Evolutionary conservation across 2,329 filamentous ascomycete genomes (phyloP).

Genomic region (Zymoseptoria brevis): DNA sequence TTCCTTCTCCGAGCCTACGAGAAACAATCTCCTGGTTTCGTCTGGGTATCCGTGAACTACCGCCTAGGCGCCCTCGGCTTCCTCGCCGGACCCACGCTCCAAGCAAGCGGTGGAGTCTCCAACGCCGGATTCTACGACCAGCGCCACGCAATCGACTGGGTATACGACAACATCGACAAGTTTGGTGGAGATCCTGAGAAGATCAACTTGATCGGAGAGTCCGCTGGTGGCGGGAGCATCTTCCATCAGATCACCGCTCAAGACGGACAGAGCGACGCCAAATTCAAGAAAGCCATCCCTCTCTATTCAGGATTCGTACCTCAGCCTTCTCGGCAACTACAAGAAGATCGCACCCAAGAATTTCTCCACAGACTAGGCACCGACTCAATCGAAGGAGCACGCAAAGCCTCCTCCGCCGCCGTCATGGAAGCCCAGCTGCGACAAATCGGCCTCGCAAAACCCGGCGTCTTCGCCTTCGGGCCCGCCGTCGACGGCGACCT

Average conservation of each 20-base stretch:
- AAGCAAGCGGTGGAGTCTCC: slow-evolving; percentile 35
- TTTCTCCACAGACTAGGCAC: slow-evolving; percentile 39
- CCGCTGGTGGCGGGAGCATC: slow-evolving; percentile 47
- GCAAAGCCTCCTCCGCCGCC: slow-evolving; percentile 32
- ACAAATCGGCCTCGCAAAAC: slow-evolving; percentile 34
- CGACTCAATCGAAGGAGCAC: slow-evolving; percentile 37
- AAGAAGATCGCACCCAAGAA: slow-evolving; percentile 33
- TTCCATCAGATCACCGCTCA: slow-evolving; percentile 47
- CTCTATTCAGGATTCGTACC: slow-evolving; percentile 42
- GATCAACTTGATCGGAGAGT: slow-evolving; percentile 40
- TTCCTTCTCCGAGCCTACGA: slow-evolving; percentile 37
- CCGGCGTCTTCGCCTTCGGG: slow-evolving; percentile 39
- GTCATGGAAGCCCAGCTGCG: slow-evolving; percentile 39
- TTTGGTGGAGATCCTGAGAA: slow-evolving; percentile 47
- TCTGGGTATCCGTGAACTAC: slow-evolving; percentile 44
- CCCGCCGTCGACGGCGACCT: slow-evolving; percentile 45
- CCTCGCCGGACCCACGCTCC: slow-evolving; percentile 39
- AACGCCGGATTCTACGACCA: slow-evolving; percentile 49
- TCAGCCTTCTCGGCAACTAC: slow-evolving; percentile 25
- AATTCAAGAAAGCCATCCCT: slow-evolving; percentile 40
- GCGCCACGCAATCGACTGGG: slow-evolving; percentile 50
- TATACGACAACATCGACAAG: slow-evolving; percentile 32
- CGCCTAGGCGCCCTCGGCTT: slow-evolving; percentile 44
- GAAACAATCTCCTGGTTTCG: slow-evolving; percentile 32
- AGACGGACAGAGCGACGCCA: slow-evolving; percentile 38